These are phyloP conservation scores for Neurospora intermedia DNA, from an alignment of 495 filamentous ascomycete species.

Conservation along the genomic window DNA sequence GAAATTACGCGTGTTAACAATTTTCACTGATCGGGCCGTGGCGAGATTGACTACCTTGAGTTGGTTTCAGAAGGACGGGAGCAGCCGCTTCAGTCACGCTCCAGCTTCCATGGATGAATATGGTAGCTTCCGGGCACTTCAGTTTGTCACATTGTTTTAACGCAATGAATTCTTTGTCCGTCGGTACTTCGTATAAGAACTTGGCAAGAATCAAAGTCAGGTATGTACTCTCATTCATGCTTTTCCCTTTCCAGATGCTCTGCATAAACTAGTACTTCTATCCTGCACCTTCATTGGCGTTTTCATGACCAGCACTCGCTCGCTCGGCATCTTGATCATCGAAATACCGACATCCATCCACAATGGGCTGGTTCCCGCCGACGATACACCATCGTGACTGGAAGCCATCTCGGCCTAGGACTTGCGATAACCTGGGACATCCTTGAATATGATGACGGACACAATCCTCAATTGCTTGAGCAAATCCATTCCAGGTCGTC, in stretches of 20 bases:
- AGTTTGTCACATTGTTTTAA: not conserved
- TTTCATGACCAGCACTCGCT: not conserved
- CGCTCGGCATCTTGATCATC: not conserved
- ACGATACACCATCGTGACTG: not conserved
- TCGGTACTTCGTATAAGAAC: not conserved
- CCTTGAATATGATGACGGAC: not conserved
- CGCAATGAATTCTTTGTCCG: not conserved
- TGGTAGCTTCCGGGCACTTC: not conserved
- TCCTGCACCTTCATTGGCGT: not conserved
- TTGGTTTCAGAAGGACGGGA: not conserved
- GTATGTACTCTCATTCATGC: not conserved
- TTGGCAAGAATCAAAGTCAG: not conserved
- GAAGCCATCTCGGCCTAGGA: not conserved
- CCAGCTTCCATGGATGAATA: not conserved
- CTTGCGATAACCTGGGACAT: not conserved
- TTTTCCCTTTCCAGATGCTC: not conserved
- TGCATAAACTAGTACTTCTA: not conserved
- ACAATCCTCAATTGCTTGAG: not conserved
- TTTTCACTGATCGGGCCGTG: not conserved
- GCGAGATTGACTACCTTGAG: not conserved
- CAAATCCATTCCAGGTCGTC: not conserved
- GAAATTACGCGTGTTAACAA: not conserved
- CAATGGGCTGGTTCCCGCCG: not conserved
- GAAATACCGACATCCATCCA: not conserved
- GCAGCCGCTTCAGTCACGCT: not conserved